A percentile compares a stretch with the other conserved stretches of the same genome.
Conservation (phyloP, 2,329 filamentous ascomycete species). For the Ophiosphaerella narmari region DNA sequence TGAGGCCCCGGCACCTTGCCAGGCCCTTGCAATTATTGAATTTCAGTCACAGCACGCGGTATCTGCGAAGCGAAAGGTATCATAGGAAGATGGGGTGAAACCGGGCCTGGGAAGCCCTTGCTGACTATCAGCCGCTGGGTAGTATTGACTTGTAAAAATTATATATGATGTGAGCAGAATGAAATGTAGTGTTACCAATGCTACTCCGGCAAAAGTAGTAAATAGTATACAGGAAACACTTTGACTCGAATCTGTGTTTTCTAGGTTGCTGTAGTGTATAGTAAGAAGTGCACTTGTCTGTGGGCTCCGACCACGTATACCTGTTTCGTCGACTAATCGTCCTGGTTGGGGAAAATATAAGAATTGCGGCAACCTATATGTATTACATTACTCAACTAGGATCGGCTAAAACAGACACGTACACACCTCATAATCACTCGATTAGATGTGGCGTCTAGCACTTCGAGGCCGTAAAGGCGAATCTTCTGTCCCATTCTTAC, state of each 20-base stretch:
- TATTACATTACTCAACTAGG: too few species aligned
- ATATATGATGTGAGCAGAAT: slow-evolving; percentile 35
- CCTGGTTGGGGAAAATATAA: too few species aligned
- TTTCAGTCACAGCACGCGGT: slow-evolving; percentile 35
- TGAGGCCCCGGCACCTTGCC: slow-evolving; percentile 37
- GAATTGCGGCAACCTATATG: too few species aligned
- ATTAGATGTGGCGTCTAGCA: too few species aligned
- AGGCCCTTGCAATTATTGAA: slow-evolving; percentile 31
- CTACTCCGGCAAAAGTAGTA: slow-evolving; percentile 9
- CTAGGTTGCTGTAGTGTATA: too few species aligned
- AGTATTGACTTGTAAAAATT: slow-evolving; percentile 29
- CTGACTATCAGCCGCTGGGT: slow-evolving; percentile 31
- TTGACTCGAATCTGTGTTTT: not conserved
- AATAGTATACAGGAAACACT: slow-evolving; percentile 29
- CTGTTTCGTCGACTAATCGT: too few species aligned
- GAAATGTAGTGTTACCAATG: slow-evolving; percentile 31
- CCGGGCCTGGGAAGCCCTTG: slow-evolving; percentile 33
- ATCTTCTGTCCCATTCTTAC: not conserved
- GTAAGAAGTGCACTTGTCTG: too few species aligned
- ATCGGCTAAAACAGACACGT: too few species aligned
- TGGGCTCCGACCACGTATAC: too few species aligned
- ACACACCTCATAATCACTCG: too few species aligned
- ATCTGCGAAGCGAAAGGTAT: slow-evolving; percentile 20
- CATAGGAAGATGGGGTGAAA: slow-evolving; percentile 39
- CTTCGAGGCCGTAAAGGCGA: too few species aligned